A percentile compares a stretch with the other conserved stretches of the same genome.
Conservation (phyloP, 2,329 filamentous ascomycete species). For the Rutstroemia sp. region DNA sequence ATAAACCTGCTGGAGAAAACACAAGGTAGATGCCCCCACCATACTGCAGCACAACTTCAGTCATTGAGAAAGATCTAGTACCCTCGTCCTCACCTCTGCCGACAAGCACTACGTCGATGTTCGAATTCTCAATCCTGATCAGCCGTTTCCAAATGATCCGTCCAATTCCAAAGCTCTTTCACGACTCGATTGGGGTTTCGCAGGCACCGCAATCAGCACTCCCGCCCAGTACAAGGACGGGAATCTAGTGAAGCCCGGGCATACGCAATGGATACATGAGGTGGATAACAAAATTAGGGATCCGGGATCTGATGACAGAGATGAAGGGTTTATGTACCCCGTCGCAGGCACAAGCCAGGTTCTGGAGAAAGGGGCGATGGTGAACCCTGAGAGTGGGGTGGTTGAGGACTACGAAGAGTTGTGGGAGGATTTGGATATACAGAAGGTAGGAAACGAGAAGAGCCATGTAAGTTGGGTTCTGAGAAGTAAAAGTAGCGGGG, state of each 20-base stretch:
- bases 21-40: slow-evolving; percentile 14
- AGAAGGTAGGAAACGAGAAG: neutral
- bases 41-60: too few species aligned
- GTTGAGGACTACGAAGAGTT: slow-evolving; percentile 29
- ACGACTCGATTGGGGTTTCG: slow-evolving; percentile 28
- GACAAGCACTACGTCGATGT: slow-evolving; percentile 27
- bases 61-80: slow-evolving; percentile 12
- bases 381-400: slow-evolving; percentile 23
- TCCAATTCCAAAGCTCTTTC: slow-evolving; percentile 8
- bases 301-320: slow-evolving; percentile 14
- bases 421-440: slow-evolving; percentile 26
- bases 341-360: slow-evolving; percentile 17
- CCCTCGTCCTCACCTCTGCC: slow-evolving; percentile 28
- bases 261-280: slow-evolving; percentile 26
- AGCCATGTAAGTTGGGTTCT: slow-evolving; percentile 18
- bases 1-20: slow-evolving; percentile 17
- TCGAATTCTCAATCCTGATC: slow-evolving; percentile 18
- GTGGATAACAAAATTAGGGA: slow-evolving; percentile 22
- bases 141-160: neutral
- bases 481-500: slow-evolving; percentile 6
- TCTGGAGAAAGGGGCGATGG: slow-evolving; percentile 27
- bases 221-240: slow-evolving; percentile 10
- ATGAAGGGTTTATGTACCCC: slow-evolving; percentile 29
- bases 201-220: slow-evolving; percentile 14
- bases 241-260: slow-evolving; percentile 13